Percentiles rank a stretch among this genome's conserved stretches.
phyloP scores from a whole-genome alignment of 768 basidiomycete genomes.

The Trametes cingulata region DNA sequence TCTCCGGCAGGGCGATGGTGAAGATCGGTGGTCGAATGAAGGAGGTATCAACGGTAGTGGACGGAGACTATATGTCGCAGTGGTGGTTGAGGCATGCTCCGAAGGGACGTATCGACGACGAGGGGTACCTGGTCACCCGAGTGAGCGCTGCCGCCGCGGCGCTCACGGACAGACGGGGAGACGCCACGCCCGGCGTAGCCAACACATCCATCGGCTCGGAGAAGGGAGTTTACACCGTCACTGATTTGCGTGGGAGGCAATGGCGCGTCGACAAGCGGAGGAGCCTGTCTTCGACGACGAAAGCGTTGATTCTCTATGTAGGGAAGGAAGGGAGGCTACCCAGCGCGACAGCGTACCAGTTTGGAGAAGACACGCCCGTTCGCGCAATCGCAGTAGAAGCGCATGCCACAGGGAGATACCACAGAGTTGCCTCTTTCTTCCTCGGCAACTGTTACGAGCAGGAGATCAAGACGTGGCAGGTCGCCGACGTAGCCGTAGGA shows the following conservation, averaged over 20 bases:
- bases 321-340: conserved; percentile 2
- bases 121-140: conserved; percentile 3
- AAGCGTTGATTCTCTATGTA: not conserved
- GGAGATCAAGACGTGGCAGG: conserved; percentile 4
- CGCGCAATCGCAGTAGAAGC: conserved; percentile 1
- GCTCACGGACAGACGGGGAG: not conserved
- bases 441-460: conserved; percentile 2
- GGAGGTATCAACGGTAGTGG: not conserved
- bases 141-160: not conserved
- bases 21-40: not conserved
- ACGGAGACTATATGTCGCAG: conserved; percentile 10
- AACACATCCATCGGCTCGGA: not conserved
- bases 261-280: conserved; percentile 2
- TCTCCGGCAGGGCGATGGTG: not conserved
- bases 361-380: conserved; percentile 3
- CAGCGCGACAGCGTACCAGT: not conserved
- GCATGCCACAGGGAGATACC: not conserved
- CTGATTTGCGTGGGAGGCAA: not conserved
- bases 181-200: conserved; percentile 3
- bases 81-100: conserved; percentile 7
- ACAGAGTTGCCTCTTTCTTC: conserved; percentile 8
- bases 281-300: not conserved
- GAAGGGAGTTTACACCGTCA: not conserved
- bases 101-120: conserved; percentile 9
- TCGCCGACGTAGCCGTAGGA: not conserved